Conservation (phyloP, 2,329 filamentous ascomycete species). For the Verticillium albo-atrum region DNA sequence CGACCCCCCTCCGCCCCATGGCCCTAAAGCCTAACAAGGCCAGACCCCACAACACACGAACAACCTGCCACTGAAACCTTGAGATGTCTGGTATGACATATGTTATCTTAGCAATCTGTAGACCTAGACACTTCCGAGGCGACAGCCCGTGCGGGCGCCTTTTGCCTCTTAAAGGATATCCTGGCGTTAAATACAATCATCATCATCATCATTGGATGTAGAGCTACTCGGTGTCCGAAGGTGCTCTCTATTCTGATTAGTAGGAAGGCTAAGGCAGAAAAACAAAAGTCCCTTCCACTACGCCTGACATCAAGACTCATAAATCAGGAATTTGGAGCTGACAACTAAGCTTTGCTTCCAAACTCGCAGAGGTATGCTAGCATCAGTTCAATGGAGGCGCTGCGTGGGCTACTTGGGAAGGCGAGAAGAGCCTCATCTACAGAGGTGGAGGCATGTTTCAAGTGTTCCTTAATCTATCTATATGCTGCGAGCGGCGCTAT, state of each 20-base stretch:
- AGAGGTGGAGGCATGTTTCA: too few relatives aligned
- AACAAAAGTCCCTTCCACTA: not conserved
- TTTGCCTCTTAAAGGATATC: not conserved
- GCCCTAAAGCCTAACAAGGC: not conserved
- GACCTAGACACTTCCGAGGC: not conserved
- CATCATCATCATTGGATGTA: slow-evolving; percentile 30
- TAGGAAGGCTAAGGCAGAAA: not conserved
- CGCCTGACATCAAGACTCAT: not conserved
- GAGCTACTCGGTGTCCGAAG: not conserved
- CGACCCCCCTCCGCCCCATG: not conserved
- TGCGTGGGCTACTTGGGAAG: not conserved
- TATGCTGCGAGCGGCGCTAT: too few relatives aligned
- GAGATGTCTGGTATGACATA: not conserved
- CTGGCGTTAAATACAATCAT: not conserved
- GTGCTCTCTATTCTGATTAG: not conserved
- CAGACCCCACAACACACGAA: not conserved
- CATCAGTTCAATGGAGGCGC: not conserved
- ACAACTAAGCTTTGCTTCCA: not conserved
- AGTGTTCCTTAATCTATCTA: too few relatives aligned
- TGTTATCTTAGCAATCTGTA: not conserved
- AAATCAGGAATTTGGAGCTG: not conserved
- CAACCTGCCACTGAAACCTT: not conserved
- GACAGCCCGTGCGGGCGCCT: not conserved
- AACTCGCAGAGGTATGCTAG: not conserved
- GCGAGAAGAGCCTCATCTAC: too few relatives aligned